Evolutionary conservation across 2,329 filamentous ascomycete genomes (phyloP), one percentile per base, ranked within the genome.

Genomic region (Monosporascus sp.): DNA sequence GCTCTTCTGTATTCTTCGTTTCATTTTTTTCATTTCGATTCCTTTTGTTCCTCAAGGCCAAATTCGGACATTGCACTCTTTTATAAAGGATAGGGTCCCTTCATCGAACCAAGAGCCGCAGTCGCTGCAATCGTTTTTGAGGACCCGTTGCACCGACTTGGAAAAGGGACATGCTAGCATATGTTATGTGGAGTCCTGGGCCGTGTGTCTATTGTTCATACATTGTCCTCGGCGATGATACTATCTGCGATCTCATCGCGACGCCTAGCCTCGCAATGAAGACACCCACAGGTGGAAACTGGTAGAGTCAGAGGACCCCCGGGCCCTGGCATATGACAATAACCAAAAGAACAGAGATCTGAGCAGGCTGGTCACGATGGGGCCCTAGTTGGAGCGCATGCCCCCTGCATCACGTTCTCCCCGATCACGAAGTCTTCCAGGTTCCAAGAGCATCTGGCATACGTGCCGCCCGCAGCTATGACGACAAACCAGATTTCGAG

Each of bases 301-400:
- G 56, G 62, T 64, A 58, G 62, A 70, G 51, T 62, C 59, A 20
- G 56, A 41, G 7, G 60, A 59, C 49, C 51, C 54, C 27, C 44
- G 57, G 58, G 62, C 56, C 40, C 58, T 49, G 60, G 66, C 61
- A 52, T 52, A 72, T 63, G 59, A 71, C 64, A 55, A 65, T 55
- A 59, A 59, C 48, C 56, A n/a, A 52, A 71, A 77, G 76, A 79
- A 78, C 76, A 75, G 76, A 78, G 59, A 78, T 78, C 76, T 71
- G 76, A 78, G 75, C 74, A 71, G 59, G 55, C 52, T 34, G 37
- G 36, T 54, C 56, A 55, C 49, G 48, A 8, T 52, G 51, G 54
- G 54, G 34, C 51, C 48, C 51, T 53, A 24, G 34, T n/a, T 40
- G 41, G 20, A 53, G 43, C 51, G 38, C 19, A n/a, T 19, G 19